phyloP scores from a whole-genome alignment of 1,139 yeast species.

The Hemisphaericaspora subhashii region DNA sequence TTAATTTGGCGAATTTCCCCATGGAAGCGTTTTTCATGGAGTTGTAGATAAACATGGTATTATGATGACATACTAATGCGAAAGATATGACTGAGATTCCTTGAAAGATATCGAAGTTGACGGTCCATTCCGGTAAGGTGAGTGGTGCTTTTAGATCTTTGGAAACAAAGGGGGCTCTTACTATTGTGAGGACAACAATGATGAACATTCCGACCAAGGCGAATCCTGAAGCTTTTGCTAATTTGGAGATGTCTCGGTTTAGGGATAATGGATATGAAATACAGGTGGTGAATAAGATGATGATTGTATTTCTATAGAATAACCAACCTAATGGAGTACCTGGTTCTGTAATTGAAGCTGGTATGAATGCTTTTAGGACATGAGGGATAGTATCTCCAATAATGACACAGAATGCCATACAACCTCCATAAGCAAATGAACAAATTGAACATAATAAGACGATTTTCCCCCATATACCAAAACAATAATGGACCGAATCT shows the following conservation, averaged over 20 bases:
- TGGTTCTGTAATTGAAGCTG: slow-evolving; percentile 40
- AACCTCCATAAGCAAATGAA: slow-evolving; percentile 90
- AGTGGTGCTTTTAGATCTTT: slow-evolving; percentile 48
- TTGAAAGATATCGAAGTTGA: slow-evolving; percentile 72
- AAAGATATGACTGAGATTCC: slow-evolving; percentile 91
- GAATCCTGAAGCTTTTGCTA: slow-evolving; percentile 85
- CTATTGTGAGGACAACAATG: slow-evolving; percentile 71
- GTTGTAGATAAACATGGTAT: slow-evolving; percentile 84
- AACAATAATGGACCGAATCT: slow-evolving; percentile 79
- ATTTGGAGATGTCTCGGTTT: slow-evolving; percentile 75
- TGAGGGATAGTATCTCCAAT: slow-evolving; percentile 96
- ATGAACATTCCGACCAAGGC: slow-evolving; percentile 83
- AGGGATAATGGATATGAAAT: slow-evolving; percentile 84
- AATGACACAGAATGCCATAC: slow-evolving; percentile 90
- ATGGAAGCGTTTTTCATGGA: slow-evolving; percentile 76
- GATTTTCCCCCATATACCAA: slow-evolving; percentile 71
- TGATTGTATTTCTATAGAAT: slow-evolving; percentile 65
- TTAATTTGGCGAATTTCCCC: slow-evolving; percentile 69
- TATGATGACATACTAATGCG: slow-evolving; percentile 93
- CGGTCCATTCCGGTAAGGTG: slow-evolving; percentile 47
- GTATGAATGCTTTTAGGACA: slow-evolving; percentile 70
- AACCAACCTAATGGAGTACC: slow-evolving; percentile 46
- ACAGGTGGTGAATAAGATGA: slow-evolving; percentile 64
- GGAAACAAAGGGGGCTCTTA: slow-evolving; percentile 68
- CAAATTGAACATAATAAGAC: slow-evolving; percentile 75